These are phyloP conservation scores for Cryptosporidium sp. DNA, from an alignment of 169 alveolate genomes.

Conservation along the genomic window DNA sequence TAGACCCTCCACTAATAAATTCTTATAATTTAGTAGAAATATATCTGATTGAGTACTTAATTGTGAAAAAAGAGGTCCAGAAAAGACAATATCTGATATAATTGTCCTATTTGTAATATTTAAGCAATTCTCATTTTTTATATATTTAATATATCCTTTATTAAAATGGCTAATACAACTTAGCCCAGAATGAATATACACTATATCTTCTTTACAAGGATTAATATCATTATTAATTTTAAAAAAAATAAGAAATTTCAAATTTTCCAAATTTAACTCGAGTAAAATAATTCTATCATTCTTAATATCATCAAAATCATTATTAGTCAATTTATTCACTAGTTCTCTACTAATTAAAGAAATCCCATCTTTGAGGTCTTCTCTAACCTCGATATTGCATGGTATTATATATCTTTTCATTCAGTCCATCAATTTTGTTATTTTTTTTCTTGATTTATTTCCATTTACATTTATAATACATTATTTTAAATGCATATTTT, in stretches of 20 bases:
- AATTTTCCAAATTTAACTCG: not conserved
- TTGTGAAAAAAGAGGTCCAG: slow-evolving; percentile 33
- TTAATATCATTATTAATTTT: not conserved
- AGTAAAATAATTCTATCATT: not conserved
- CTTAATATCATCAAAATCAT: not conserved
- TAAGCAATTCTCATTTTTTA: not conserved
- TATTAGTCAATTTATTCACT: not conserved
- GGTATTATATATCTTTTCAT: not conserved
- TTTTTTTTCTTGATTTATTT: not conserved
- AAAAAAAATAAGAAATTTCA: not conserved
- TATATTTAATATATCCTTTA: not conserved
- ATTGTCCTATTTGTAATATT: not conserved
- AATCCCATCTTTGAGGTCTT: slow-evolving; percentile 17
- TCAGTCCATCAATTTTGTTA: not conserved
- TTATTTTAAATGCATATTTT: no score
- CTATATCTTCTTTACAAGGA: not conserved
- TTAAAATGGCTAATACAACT: not conserved
- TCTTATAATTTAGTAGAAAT: slow-evolving; percentile 20
- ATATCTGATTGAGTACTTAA: not conserved
- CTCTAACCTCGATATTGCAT: not conserved
- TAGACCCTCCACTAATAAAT: slow-evolving; percentile 9
- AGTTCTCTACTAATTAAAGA: not conserved
- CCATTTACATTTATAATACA: no score
- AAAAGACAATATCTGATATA: not conserved
- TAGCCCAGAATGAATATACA: not conserved